A percentile compares a stretch with the other conserved stretches of the same genome.
phyloP scores from a whole-genome alignment of 2,329 filamentous ascomycete genomes.

The Massarina eburnea region DNA sequence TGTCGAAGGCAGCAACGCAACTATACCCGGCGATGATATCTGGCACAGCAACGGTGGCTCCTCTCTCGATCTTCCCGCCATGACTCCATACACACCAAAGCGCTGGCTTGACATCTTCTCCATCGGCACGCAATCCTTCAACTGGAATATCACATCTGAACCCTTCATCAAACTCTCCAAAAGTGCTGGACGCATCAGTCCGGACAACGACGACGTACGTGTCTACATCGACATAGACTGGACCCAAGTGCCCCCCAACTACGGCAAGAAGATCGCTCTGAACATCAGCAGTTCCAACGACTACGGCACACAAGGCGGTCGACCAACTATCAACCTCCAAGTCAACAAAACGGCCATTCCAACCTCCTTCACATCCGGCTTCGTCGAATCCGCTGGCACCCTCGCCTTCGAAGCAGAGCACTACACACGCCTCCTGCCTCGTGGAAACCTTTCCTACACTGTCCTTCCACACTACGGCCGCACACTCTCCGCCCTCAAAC shows the following conservation, averaged over 20 bases:
- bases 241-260: conserved; percentile 26
- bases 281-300: conserved; percentile 37
- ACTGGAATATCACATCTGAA: conserved; percentile 40
- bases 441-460: conserved; percentile 29
- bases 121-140: conserved; percentile 32
- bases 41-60: conserved; percentile 56
- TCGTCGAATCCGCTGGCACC: conserved; percentile 39
- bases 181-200: conserved; percentile 31
- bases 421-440: conserved; percentile 34
- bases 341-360: conserved; percentile 40
- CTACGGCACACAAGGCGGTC: conserved; percentile 42
- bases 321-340: conserved; percentile 33
- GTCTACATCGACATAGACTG: conserved; percentile 44
- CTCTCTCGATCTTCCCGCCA: conserved; percentile 31
- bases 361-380: conserved; percentile 33
- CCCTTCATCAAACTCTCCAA: conserved; percentile 42
- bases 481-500: conserved; percentile 39
- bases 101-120: conserved; percentile 43
- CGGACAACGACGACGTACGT: conserved; percentile 34
- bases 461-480: conserved; percentile 40
- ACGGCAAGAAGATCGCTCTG: conserved; percentile 31
- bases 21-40: conserved; percentile 66
- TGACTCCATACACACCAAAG: conserved; percentile 37
- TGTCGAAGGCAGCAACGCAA: conserved; percentile 67
- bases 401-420: conserved; percentile 43